A percentile compares a stretch with the other conserved stretches of the same genome.
Evolutionary conservation across 305 asterid species (phyloP).

Genomic region (Andrographis paniculata): DNA sequence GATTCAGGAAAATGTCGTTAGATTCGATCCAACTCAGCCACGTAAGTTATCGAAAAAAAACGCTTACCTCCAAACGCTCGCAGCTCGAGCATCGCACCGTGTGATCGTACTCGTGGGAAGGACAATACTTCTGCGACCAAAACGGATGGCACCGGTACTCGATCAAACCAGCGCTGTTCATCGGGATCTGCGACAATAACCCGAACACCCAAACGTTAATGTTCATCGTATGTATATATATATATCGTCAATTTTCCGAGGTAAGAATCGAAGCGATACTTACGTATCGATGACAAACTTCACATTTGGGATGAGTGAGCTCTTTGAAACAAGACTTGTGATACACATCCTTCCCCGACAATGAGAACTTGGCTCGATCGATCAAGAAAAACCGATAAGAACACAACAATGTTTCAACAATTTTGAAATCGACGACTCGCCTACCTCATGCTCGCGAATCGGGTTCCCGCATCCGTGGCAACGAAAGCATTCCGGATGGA

Average conservation of each 20-base stretch:
- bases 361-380: constrained; percentile 30
- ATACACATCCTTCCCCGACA: constrained; percentile 78
- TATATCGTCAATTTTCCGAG: background rate
- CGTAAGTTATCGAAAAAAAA: background rate
- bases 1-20: background rate
- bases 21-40: background rate
- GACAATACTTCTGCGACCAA: constrained; percentile 95
- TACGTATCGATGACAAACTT: constrained; percentile 93
- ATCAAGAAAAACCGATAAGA: constrained; percentile 3
- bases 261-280: constrained; percentile 11
- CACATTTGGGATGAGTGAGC: constrained; percentile 95
- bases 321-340: constrained; percentile 96
- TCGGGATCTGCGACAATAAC: constrained; percentile 72
- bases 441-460: constrained; percentile 91
- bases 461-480: constrained; percentile 73
- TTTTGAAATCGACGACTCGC: background rate
- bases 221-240: constrained; percentile 1
- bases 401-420: background rate
- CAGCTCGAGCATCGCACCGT: constrained; percentile 91
- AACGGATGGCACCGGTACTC: constrained; percentile 97
- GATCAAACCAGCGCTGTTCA: constrained; percentile 47
- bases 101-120: constrained; percentile 76
- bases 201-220: constrained; percentile 4
- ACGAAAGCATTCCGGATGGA: constrained; percentile 90
- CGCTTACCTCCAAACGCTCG: constrained; percentile 86